Percentiles rank a stretch among this genome's conserved stretches.
These are phyloP conservation scores for Sporothrix protearum DNA, from an alignment of 2,329 filamentous ascomycete genomes.

Conservation along the genomic window DNA sequence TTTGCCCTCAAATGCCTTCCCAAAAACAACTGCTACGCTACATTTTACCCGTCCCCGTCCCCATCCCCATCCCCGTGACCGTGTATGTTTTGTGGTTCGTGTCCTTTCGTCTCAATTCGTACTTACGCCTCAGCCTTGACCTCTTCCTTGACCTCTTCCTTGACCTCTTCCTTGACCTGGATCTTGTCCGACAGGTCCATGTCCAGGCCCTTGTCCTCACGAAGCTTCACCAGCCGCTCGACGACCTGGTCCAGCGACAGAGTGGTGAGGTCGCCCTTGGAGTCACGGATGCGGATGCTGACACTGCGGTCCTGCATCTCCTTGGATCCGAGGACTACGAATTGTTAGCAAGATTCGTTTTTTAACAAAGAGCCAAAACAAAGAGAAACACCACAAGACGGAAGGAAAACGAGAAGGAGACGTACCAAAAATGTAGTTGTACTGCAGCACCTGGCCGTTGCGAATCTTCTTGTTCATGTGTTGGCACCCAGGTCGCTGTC, in stretches of 20 bases:
- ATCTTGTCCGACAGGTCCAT: constrained; percentile 25
- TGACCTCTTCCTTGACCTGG: background rate
- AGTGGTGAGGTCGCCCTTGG: constrained; percentile 29
- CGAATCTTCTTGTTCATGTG: constrained; percentile 90
- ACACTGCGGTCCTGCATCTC: constrained; percentile 31
- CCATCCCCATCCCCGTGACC: background rate
- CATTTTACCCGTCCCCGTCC: background rate
- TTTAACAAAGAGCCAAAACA: too few species aligned
- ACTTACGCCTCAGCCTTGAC: background rate
- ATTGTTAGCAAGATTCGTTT: background rate
- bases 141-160: too few species aligned
- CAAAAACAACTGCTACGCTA: background rate
- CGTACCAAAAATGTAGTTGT: constrained; percentile 77
- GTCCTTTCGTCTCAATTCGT: background rate
- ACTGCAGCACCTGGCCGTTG: constrained; percentile 73
- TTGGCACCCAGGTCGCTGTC: constrained; percentile 71
- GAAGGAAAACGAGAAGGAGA: background rate
- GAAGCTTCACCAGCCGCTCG: constrained; percentile 25
- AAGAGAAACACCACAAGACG: background rate
- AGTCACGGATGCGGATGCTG: constrained; percentile 31
- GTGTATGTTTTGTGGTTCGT: background rate
- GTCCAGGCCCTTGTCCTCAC: constrained; percentile 24
- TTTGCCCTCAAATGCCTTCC: background rate
- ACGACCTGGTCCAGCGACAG: constrained; percentile 27
- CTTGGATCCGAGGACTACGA: constrained; percentile 29